phyloP scores from a whole-genome alignment of 2,329 filamentous ascomycete genomes.

The Penicillium oxalicum region DNA sequence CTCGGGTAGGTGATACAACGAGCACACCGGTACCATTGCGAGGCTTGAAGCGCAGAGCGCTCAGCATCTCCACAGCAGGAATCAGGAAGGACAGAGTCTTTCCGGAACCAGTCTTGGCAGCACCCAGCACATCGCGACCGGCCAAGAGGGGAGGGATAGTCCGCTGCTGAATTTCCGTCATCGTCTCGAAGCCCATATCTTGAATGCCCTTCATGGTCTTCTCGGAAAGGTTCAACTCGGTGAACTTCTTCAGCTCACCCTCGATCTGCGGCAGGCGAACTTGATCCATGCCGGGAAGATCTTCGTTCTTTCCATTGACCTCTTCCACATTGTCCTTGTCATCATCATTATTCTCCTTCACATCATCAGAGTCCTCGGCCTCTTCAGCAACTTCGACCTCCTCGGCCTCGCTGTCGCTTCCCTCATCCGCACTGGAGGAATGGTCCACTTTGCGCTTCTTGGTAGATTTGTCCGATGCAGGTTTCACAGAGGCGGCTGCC shows the following conservation, averaged over 20 bases:
- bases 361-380: constrained; percentile 29
- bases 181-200: constrained; percentile 88
- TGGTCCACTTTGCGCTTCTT: constrained; percentile 38
- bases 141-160: constrained; percentile 83
- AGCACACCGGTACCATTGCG: constrained; percentile 88
- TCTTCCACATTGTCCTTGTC: constrained; percentile 17
- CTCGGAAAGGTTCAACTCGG: constrained; percentile 76
- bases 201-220: constrained; percentile 83
- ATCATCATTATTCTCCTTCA: constrained; percentile 23
- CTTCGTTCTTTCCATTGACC: constrained; percentile 19
- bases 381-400: constrained; percentile 12
- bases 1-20: constrained; percentile 85
- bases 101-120: constrained; percentile 91
- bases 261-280: constrained; percentile 56
- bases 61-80: constrained; percentile 88
- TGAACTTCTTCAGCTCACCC: constrained; percentile 63
- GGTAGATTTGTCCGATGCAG: constrained; percentile 21
- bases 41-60: constrained; percentile 86
- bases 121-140: constrained; percentile 86
- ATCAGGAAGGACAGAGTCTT: constrained; percentile 95
- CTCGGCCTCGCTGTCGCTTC: constrained; percentile 23
- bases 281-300: constrained; percentile 47
- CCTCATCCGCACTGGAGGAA: constrained; percentile 32
- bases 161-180: constrained; percentile 90
- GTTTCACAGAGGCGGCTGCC: constrained; percentile 17